phyloP scores from a whole-genome alignment of 306 rosid species.

The Cicer pinnatifidum region DNA sequence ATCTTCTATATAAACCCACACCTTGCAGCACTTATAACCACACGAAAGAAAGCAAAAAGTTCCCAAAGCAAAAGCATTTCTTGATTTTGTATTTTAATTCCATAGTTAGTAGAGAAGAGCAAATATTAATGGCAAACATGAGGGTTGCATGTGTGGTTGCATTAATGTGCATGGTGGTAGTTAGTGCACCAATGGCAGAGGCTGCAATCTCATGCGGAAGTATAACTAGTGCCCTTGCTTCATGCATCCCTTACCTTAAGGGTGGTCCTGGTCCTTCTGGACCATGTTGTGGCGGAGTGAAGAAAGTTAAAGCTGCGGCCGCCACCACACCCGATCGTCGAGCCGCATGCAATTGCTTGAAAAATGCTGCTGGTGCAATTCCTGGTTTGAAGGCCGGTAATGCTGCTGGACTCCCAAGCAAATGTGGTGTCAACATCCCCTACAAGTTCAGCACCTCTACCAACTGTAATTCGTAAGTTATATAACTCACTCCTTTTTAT shows the following conservation, averaged over 20 bases:
- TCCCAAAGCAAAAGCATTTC: not conserved
- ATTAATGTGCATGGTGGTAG: constrained; percentile 9
- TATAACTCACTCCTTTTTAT: not conserved
- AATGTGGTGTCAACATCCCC: constrained; percentile 54
- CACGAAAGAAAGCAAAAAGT: not conserved
- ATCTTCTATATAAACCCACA: constrained; percentile 1
- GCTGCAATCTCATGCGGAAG: constrained; percentile 51
- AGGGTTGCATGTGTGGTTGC: not conserved
- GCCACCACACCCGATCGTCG: constrained; percentile 25
- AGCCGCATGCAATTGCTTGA: constrained; percentile 58
- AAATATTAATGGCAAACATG: constrained; percentile 4
- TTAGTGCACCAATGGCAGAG: constrained; percentile 46
- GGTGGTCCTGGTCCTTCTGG: not conserved
- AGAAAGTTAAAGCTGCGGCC: constrained; percentile 7
- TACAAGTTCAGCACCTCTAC: constrained; percentile 64
- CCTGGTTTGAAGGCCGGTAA: not conserved
- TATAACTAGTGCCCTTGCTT: not conserved
- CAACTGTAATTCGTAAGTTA: constrained; percentile 43
- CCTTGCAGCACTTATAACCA: not conserved
- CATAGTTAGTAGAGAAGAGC: not conserved
- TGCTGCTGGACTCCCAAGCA: constrained; percentile 47
- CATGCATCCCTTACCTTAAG: constrained; percentile 36
- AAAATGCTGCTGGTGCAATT: constrained; percentile 8
- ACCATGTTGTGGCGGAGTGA: constrained; percentile 47
- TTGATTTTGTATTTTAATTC: not conserved